Evolutionary conservation across 129 eudicot species (phyloP).

Genomic region (Flaveria ramosissima): DNA sequence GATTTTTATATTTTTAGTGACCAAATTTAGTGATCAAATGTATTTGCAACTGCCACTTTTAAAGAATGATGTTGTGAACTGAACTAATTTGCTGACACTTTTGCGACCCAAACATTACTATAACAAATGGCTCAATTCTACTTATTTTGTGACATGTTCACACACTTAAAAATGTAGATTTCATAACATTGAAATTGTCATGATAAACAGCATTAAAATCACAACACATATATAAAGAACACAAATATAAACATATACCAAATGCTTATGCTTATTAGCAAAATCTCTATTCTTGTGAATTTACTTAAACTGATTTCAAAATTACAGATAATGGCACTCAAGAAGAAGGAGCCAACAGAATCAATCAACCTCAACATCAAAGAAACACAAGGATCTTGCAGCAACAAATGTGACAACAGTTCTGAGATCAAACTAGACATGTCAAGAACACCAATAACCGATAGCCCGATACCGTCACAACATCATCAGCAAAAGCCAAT

Average conservation of each 20-base stretch:
- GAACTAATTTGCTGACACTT: too few species aligned
- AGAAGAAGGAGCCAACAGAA: conserved; percentile 78
- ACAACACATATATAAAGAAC: neutral
- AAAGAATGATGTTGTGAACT: too few species aligned
- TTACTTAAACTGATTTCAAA: neutral
- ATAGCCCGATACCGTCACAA: conserved; percentile 47
- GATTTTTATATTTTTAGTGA: too few species aligned
- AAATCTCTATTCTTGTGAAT: neutral
- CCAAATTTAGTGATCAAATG: too few species aligned
- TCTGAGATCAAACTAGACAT: conserved; percentile 75
- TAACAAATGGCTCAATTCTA: neutral
- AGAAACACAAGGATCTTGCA: conserved; percentile 84
- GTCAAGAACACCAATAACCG: conserved; percentile 56
- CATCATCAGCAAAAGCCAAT: conserved; percentile 21
- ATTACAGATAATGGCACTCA: conserved; percentile 71
- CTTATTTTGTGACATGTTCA: neutral
- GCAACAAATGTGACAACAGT: conserved; percentile 91
- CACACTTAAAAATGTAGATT: neutral
- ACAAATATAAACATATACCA: neutral
- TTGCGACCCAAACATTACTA: too few species aligned
- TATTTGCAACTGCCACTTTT: too few species aligned
- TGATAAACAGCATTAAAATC: neutral
- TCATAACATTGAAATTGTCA: neutral
- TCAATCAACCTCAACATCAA: conserved; percentile 81
- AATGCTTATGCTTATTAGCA: neutral